Conservation (phyloP, 495 filamentous ascomycete species). For the Tuber brumale region DNA sequence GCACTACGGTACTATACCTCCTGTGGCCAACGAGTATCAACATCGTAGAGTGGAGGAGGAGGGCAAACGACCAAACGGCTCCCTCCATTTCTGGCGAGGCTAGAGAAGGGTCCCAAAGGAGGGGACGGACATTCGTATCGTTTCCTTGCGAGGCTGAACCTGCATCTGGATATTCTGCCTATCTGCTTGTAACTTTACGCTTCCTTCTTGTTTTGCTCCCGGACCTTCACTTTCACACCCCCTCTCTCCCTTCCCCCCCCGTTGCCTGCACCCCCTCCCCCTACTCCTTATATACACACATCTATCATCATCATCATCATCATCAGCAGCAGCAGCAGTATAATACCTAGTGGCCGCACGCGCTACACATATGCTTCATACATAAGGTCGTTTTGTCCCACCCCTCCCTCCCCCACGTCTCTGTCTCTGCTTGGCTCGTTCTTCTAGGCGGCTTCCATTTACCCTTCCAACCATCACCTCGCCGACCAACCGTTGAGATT, state of each 20-base stretch:
- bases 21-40: background rate
- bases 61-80: background rate
- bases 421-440: slow-evolving; percentile 37
- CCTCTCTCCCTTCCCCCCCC: slow-evolving; percentile 23
- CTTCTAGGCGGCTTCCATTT: slow-evolving; percentile 39
- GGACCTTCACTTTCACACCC: slow-evolving; percentile 25
- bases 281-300: background rate
- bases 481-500: background rate
- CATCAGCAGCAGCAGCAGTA: background rate
- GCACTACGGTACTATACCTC: background rate
- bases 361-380: slow-evolving; percentile 35
- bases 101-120: slow-evolving; percentile 30
- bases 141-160: slow-evolving; percentile 39
- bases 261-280: slow-evolving; percentile 7
- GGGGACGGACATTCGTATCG: slow-evolving; percentile 28
- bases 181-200: slow-evolving; percentile 16
- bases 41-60: background rate
- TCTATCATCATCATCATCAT: background rate
- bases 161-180: slow-evolving; percentile 27
- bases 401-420: slow-evolving; percentile 37
- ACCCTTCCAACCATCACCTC: slow-evolving; percentile 25
- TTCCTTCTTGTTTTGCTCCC: slow-evolving; percentile 22
- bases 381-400: slow-evolving; percentile 40
- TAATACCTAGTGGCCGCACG: slow-evolving; percentile 1
- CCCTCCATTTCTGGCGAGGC: slow-evolving; percentile 27